These are phyloP conservation scores for Monascus ruber DNA, from an alignment of 2,329 filamentous ascomycete species.

Conservation along the genomic window DNA sequence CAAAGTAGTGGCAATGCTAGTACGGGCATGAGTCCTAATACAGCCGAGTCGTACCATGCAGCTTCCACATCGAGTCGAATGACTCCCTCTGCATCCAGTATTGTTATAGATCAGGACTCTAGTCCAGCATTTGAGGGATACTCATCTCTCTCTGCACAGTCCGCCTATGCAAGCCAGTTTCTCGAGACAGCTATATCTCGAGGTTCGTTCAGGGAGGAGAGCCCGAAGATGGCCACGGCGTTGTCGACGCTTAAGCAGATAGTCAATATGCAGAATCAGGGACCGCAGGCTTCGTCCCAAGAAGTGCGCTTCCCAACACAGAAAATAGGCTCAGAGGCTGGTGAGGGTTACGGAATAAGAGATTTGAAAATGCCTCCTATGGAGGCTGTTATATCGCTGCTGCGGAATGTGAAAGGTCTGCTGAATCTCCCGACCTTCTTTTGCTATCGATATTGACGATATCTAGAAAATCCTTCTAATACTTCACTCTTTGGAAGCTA, in stretches of 20 bases:
- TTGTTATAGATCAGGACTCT: conserved; percentile 16
- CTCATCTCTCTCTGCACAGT: conserved; percentile 39
- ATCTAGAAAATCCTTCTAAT: conserved; percentile 9
- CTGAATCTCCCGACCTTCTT: not conserved
- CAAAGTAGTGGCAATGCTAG: not conserved
- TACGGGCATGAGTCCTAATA: conserved; percentile 1
- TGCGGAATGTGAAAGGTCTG: conserved; percentile 25
- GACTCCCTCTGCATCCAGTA: conserved; percentile 7
- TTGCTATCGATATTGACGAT: too few species aligned
- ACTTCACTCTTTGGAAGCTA: conserved; percentile 14
- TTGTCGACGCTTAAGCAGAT: conserved; percentile 28
- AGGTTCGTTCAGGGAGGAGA: conserved; percentile 22
- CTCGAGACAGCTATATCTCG: conserved; percentile 30
- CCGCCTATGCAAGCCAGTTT: conserved; percentile 34
- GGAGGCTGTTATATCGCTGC: conserved; percentile 19
- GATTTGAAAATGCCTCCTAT: conserved; percentile 27
- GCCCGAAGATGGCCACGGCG: conserved; percentile 27
- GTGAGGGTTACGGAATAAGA: conserved; percentile 10
- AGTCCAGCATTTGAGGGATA: conserved; percentile 36
- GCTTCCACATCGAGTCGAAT: conserved; percentile 6
- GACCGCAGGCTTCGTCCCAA: conserved; percentile 10
- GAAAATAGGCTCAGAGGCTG: conserved; percentile 11
- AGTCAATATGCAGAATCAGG: conserved; percentile 25
- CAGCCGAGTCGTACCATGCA: not conserved
- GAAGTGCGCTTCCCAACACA: conserved; percentile 18